Percentiles rank a stretch among this genome's conserved stretches.
phyloP scores from a whole-genome alignment of 805 yeast genomes.

The Candida jianshihensis region DNA sequence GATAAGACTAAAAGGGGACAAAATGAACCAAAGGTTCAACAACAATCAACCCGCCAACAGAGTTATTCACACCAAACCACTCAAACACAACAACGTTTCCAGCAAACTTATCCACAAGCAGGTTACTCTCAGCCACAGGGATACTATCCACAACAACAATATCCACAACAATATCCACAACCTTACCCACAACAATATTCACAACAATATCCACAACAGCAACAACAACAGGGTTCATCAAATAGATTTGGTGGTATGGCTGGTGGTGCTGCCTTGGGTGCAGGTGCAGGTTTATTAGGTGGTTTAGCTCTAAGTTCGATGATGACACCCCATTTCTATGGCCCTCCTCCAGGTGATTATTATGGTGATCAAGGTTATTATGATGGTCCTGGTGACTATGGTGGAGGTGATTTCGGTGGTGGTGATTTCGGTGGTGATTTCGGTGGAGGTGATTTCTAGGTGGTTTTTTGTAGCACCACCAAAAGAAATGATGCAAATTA shows the following conservation, averaged over 20 bases:
- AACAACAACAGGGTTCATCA: constrained; percentile 27
- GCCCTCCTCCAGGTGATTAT: constrained; percentile 17
- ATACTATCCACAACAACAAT: constrained; percentile 18
- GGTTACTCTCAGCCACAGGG: constrained; percentile 14
- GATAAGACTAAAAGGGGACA: constrained; percentile 11
- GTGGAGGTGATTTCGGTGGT: constrained; percentile 29
- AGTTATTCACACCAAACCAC: constrained; percentile 4
- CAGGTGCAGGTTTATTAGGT: constrained; percentile 25
- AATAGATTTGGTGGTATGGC: constrained; percentile 23
- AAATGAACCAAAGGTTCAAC: constrained; percentile 9
- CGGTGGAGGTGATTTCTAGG: constrained; percentile 1
- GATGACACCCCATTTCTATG: constrained; percentile 20
- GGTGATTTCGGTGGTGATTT: constrained; percentile 19
- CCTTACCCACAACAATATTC: constrained; percentile 10
- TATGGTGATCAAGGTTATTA: constrained; percentile 22
- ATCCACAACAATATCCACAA: constrained; percentile 13
- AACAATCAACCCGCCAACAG: constrained; percentile 5
- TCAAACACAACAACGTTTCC: constrained; percentile 8
- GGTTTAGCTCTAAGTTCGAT: constrained; percentile 24
- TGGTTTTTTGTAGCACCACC: too few species aligned
- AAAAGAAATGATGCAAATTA: too few species aligned
- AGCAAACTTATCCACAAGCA: constrained; percentile 5
- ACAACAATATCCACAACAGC: constrained; percentile 23
- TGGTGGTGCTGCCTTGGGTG: constrained; percentile 19
- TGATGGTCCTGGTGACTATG: constrained; percentile 26